Conservation (phyloP, 2,329 filamentous ascomycete species). For the Juglanconis sp. region DNA sequence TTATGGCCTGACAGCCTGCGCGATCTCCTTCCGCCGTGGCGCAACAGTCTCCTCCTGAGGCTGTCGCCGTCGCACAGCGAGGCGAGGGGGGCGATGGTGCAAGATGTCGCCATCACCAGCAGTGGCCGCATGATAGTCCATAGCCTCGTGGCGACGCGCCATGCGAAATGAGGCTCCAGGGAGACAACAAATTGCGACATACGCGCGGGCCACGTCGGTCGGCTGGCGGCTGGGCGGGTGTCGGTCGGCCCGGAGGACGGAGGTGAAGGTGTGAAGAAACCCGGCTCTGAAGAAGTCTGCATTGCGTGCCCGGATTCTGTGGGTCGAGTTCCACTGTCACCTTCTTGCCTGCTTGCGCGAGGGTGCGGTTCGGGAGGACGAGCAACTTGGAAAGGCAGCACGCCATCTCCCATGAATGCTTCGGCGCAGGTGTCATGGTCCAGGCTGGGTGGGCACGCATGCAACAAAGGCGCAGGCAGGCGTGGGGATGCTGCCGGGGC, state of each 20-base stretch:
- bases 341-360: not conserved
- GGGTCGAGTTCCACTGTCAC: not conserved
- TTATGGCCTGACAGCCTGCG: too few species aligned
- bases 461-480: not conserved
- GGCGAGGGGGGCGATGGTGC: not conserved
- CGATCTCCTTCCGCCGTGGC: too few species aligned
- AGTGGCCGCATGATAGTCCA: not conserved
- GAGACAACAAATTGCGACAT: not conserved
- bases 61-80: not conserved
- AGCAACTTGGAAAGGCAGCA: slow-evolving; percentile 9
- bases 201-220: slow-evolving; percentile 1
- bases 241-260: slow-evolving; percentile 11
- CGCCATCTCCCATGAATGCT: slow-evolving; percentile 12
- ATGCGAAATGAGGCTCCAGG: not conserved
- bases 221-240: slow-evolving; percentile 11
- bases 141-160: not conserved
- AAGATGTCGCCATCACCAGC: slow-evolving; percentile 2
- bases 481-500: too few species aligned
- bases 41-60: not conserved
- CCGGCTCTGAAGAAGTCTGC: not conserved
- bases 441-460: not conserved
- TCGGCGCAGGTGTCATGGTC: slow-evolving; percentile 1
- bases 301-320: slow-evolving; percentile 12
- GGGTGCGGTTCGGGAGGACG: not conserved
- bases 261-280: not conserved